A percentile compares a stretch with the other conserved stretches of the same genome.
These are phyloP conservation scores for Eucalyptus coolabah DNA, from an alignment of 345 rosid genomes.

Conservation along the genomic window DNA sequence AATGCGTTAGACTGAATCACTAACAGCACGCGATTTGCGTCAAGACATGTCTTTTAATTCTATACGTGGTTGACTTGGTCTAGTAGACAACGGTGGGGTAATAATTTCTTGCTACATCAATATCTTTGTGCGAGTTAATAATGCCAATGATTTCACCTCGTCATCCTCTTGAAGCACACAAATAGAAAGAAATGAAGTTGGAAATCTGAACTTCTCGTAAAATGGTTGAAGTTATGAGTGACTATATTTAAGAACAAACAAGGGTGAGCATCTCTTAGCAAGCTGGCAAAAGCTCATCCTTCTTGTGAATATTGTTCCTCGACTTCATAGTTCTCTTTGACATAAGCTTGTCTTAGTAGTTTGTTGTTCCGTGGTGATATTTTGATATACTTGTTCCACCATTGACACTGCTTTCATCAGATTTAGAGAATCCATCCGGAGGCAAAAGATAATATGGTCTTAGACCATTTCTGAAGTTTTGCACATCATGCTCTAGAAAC, in stretches of 20 bases:
- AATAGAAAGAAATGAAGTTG: neutral
- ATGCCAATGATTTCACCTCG: neutral
- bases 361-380: neutral
- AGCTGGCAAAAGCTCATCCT: neutral
- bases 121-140: neutral
- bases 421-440: neutral
- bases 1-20: neutral
- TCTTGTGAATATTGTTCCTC: neutral
- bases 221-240: neutral
- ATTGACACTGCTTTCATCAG: neutral
- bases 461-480: neutral
- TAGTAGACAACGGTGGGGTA: neutral
- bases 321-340: neutral
- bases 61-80: neutral
- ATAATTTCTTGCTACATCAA: neutral
- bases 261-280: neutral
- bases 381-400: neutral
- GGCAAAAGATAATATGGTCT: neutral
- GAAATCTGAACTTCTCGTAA: neutral
- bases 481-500: neutral
- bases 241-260: neutral
- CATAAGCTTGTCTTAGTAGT: neutral
- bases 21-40: neutral
- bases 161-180: neutral
- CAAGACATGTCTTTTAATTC: neutral